Evolutionary conservation across 139 green algal species (phyloP).

Genomic region (Chlorella ohadii): DNA sequence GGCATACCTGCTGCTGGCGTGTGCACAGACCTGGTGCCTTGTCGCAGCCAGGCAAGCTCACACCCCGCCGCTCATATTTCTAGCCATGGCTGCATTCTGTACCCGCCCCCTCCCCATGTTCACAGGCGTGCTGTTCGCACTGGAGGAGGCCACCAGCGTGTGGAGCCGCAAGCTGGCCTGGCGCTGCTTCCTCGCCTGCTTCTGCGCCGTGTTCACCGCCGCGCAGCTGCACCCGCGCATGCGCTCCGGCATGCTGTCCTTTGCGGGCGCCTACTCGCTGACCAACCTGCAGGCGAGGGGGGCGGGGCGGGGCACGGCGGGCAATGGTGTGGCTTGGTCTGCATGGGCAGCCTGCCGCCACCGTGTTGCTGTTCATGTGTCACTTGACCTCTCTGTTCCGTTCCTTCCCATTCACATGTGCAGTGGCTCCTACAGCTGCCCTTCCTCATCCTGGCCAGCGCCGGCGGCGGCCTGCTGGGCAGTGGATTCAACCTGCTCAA

Average conservation of each 20-base stretch:
- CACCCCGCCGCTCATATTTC: no score
- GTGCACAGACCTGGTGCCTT: no score
- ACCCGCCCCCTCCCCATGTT: neutral
- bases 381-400: constrained; percentile 41
- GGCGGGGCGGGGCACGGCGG: constrained; percentile 66
- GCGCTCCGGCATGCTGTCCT: constrained; percentile 85
- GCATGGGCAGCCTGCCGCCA: neutral
- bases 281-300: constrained; percentile 56
- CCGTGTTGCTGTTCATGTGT: neutral
- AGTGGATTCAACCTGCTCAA: constrained; percentile 79
- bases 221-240: constrained; percentile 57
- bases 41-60: no score
- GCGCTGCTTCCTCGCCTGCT: constrained; percentile 87
- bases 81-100: no score
- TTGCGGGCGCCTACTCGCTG: constrained; percentile 65
- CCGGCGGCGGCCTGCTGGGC: constrained; percentile 75
- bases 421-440: constrained; percentile 85
- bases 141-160: constrained; percentile 86
- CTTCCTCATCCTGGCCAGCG: constrained; percentile 73
- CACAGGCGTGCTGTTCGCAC: constrained; percentile 85
- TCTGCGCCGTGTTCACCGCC: constrained; percentile 74
- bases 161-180: constrained; percentile 83
- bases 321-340: constrained; percentile 57
- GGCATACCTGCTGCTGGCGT: neutral
- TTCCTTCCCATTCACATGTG: constrained; percentile 72